phyloP scores from a whole-genome alignment of 1,139 yeast species.

The Sugiyamaella grinbergsii region DNA sequence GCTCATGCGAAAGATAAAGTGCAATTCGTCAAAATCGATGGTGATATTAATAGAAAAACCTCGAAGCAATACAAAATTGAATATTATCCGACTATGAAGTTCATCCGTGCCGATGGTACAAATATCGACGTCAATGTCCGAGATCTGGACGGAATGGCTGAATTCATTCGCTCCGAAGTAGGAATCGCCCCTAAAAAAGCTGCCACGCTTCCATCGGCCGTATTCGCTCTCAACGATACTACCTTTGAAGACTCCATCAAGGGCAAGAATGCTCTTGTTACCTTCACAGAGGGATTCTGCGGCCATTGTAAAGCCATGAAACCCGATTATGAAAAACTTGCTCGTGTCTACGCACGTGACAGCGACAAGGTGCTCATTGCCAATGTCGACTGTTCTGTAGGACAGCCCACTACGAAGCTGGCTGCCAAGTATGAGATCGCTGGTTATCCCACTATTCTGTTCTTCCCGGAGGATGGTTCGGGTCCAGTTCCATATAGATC shows the following conservation, averaged over 20 bases:
- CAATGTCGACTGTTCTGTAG: slow-evolving; percentile 53
- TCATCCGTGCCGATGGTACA: slow-evolving; percentile 49
- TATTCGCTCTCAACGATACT: slow-evolving; percentile 46
- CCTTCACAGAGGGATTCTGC: slow-evolving; percentile 78
- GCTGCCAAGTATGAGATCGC: slow-evolving; percentile 49
- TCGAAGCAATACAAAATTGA: slow-evolving; percentile 57
- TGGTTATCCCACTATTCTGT: slow-evolving; percentile 57
- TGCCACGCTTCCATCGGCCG: slow-evolving; percentile 29
- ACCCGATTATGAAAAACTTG: slow-evolving; percentile 65
- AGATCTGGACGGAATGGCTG: slow-evolving; percentile 47
- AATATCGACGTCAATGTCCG: slow-evolving; percentile 44
- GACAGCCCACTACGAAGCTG: slow-evolving; percentile 49
- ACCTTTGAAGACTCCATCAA: slow-evolving; percentile 34
- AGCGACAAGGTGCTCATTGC: slow-evolving; percentile 52
- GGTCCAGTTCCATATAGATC: slow-evolving; percentile 50
- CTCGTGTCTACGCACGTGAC: slow-evolving; percentile 51
- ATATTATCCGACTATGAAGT: slow-evolving; percentile 67
- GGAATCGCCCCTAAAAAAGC: slow-evolving; percentile 45
- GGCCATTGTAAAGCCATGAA: slow-evolving; percentile 69
- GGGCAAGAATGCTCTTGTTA: slow-evolving; percentile 38
- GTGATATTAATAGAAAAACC: slow-evolving; percentile 60
- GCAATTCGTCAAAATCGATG: slow-evolving; percentile 58
- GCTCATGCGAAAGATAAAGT: slow-evolving; percentile 50
- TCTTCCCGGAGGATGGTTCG: slow-evolving; percentile 48
- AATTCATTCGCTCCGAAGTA: slow-evolving; percentile 51